Base-by-base conservation (phyloP, 495 filamentous ascomycete genomes). In the Neurospora sp. region DNA sequence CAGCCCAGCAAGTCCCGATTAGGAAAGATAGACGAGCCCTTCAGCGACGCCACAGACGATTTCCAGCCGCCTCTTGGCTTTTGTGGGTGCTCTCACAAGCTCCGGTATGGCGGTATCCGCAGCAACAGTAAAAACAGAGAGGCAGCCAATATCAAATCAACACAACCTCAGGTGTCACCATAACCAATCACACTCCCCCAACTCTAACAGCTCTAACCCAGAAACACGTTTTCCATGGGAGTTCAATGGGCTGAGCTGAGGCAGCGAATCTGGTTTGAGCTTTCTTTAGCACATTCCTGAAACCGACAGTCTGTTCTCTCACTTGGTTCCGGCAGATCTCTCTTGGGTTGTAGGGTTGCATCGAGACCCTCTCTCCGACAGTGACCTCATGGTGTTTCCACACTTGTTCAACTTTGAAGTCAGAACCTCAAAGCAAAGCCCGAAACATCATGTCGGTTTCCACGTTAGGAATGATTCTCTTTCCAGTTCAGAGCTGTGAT, bases 11-110 rank as follows among this genome's bases (percentile, higher is more conserved):
- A 8, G 9, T 70, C 43, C 76, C 69, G 40, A 79, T 77, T 40
- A 54, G 79, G 80, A 48, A 78, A 76, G 3, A 73, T 76, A 75
- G 70, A 71, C 78, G 79, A 81, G 74, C 76, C 73, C 77, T 59
- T 81, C 80, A 81, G 80, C 79, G 73, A 70, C 76, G 78, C 78
- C 79, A 77, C 75, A 71, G 73, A 38, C 38, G 40, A 39, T 39
- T 39, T 13, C 34, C n/a, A 31, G 48, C 74, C 77, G 72, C 48
- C 48, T 59, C 48, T 59, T 59, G 21, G 43, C 43, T 10, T 48
- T 48, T 21, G 19, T 48, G 42, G 39, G 17, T 43, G 40, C 39
- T 39, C 19, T 42, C 11, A 42, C 39, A 42, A 42, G 45, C 45
- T 48, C 66, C 66, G 39, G 4, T 43, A 19, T n/a, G 9, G 69